Base-by-base conservation (phyloP, 345 rosid genomes). In the Citropsis articulata region DNA sequence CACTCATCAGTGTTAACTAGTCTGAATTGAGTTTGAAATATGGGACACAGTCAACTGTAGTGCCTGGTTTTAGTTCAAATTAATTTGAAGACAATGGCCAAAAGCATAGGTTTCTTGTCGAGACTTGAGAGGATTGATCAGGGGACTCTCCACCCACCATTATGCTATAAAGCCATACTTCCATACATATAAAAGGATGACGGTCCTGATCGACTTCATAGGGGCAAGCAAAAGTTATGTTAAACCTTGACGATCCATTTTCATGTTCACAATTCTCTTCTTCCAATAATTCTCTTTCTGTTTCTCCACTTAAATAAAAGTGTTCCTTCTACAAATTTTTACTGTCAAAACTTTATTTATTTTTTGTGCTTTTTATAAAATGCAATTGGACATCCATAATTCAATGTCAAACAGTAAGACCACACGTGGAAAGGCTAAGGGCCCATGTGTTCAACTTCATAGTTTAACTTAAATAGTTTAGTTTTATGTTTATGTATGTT, bases 71-170 rank as follows among this genome's bases (percentile, higher is more conserved):
- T 18, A 45, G 31, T 72, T 79, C 66, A 59, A 42, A 61, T 25
- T 83, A 27, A 73, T 77, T 72, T 66, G 24, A 86, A 96, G 98
- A 92, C 91, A 33, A 88, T 91, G 53, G 98, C 98, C 48, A 91
- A 94, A 94, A 21, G 97, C 90, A 97, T 85, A 91, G 91, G 99
- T 96, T 94, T 79, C 94, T 90, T 70, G 98, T 98, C 60, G 95
- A 97, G 84, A 96, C 90, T 45, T 45, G 86, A 97, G 22, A 53
- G 57, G n/a, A 53, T 96, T 59, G 98, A 96, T n/a, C n/a, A n/a
- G 79, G 98, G 91, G 90, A 96, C 98, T 80, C 99, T 97, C 40
- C 97, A 97, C 73, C 94, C 92, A 22, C 75, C 90, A 97, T 91
- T 77, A 94, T 96, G 79, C 87, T 94, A 89, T 85, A 97, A 92